Conservation (phyloP, 371 early-diverging fungal species). For the Mucor mucedo region DNA sequence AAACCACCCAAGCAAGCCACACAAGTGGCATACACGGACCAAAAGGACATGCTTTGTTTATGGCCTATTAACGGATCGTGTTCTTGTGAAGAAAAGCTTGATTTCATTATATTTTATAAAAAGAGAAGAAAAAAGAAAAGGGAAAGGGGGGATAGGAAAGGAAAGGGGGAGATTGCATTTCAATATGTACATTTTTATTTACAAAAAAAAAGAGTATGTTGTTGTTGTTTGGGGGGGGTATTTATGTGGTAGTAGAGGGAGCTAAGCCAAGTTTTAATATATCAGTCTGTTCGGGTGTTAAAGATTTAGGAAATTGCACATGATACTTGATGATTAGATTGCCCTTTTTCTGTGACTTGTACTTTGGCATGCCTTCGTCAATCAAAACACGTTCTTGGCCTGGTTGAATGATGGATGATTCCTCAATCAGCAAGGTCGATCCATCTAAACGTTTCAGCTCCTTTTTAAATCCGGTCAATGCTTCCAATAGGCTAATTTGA, state of each 20-base stretch:
- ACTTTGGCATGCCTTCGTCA: slow-evolving; percentile 94
- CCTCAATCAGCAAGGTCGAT: slow-evolving; percentile 47
- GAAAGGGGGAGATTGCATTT: neutral
- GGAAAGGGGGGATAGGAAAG: neutral
- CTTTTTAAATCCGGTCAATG: slow-evolving; percentile 74
- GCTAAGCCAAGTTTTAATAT: neutral
- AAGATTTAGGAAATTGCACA: slow-evolving; percentile 72
- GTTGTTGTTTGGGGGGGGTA: neutral
- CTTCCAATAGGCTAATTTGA: slow-evolving; percentile 76
- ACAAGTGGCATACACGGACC: slow-evolving; percentile 30
- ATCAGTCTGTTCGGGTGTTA: slow-evolving; percentile 1
- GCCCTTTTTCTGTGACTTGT: slow-evolving; percentile 83
- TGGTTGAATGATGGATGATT: slow-evolving; percentile 56
- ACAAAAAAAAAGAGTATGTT: neutral
- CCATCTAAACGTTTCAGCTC: slow-evolving; percentile 80
- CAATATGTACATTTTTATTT: neutral
- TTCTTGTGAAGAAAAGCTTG: neutral
- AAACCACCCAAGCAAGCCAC: slow-evolving; percentile 38
- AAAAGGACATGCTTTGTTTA: slow-evolving; percentile 19
- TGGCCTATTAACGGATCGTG: no score
- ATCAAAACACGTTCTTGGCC: slow-evolving; percentile 72
- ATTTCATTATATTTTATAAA: neutral
- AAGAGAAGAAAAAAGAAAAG: neutral
- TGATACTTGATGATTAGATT: slow-evolving; percentile 76
- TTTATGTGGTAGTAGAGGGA: neutral